A percentile compares a stretch with the other conserved stretches of the same genome.
Evolutionary conservation across 2,329 filamentous ascomycete genomes (phyloP).

Genomic region (Fusarium albosuccineum): DNA sequence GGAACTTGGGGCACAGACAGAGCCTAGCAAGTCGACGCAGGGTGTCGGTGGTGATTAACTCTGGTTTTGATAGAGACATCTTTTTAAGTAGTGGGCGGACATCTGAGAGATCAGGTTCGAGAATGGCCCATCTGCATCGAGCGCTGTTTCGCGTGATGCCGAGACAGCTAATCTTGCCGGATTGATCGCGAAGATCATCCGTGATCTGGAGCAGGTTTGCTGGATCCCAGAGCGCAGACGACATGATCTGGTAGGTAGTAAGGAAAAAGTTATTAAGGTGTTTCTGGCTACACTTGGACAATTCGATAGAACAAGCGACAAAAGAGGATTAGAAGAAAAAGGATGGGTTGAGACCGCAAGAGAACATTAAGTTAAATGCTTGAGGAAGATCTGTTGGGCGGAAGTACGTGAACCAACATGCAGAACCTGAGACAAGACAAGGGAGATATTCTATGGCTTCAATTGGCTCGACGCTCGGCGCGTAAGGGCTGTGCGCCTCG

Average conservation of each 20-base stretch:
- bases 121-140: conserved; percentile 3
- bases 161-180: conserved; percentile 1
- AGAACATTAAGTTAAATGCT: too few species aligned
- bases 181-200: neutral
- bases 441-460: neutral
- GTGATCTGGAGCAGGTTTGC: conserved; percentile 14
- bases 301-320: too few species aligned
- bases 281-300: neutral
- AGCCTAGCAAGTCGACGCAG: neutral
- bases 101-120: conserved; percentile 1
- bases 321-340: neutral
- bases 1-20: conserved; percentile 2
- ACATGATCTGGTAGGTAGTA: neutral
- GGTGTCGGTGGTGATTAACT: neutral
- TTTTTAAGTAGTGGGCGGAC: neutral
- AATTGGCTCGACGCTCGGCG: neutral
- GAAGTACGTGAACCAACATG: conserved; percentile 2
- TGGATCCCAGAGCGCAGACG: conserved; percentile 8
- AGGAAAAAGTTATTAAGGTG: neutral
- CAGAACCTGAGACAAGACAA: conserved; percentile 1
- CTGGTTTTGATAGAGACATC: conserved; percentile 9
- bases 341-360: too few species aligned
- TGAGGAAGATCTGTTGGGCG: too few species aligned
- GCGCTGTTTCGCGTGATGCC: neutral
- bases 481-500: neutral